Base-by-base conservation (phyloP, 495 filamentous ascomycete species). In the Xylaria flabelliformis region DNA sequence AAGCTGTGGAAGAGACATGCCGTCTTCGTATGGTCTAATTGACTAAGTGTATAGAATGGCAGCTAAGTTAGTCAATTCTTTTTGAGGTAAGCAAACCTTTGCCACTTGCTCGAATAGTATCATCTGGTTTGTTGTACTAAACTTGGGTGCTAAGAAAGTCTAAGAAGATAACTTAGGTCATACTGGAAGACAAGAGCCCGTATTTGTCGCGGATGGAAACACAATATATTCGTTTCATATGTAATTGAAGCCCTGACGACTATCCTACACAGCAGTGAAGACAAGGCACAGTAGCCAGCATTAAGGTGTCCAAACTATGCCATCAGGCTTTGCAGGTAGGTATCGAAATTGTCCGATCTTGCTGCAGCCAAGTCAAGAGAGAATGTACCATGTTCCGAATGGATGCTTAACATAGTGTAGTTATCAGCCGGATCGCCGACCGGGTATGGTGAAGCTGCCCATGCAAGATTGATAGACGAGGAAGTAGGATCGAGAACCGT, bases 381-480 rank as follows among this genome's bases (percentile, higher is more conserved):
- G 71, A 77, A 85, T 72, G 77, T 82, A 12, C 77, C 80, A 55
- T 77, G 73, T 26, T 77, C 75, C 21, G 81, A 79, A 72, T 85
- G 83, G 67, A 85, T 84, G 64, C 80, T 72, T 55, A 85, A 79
- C 24, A 80, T 79, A 64, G 78, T 80, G 32, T 64, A 64, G 48
- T 75, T 73, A 65, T 83, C 76, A 41, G 82, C 74, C 4, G 80
- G 78, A 69, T 78, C 75, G 19, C 76, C 65, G 4, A 81, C 82
- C 7, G 79, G 76, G 0, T 55, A 61, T 36, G 73, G 70, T 7
- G 82, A 77, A 74, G 81, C 79, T 21, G 80, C 83, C 64, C 78
- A 85, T 10, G 82, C 83, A 56, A 85, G 78, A 66, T 75, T 76
- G 58, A 81, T 81, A 17, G 76, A 76, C 32, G 71, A 79, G 65